Conservation (phyloP, 2,329 filamentous ascomycete genomes). For the Ophiostoma sp. region DNA sequence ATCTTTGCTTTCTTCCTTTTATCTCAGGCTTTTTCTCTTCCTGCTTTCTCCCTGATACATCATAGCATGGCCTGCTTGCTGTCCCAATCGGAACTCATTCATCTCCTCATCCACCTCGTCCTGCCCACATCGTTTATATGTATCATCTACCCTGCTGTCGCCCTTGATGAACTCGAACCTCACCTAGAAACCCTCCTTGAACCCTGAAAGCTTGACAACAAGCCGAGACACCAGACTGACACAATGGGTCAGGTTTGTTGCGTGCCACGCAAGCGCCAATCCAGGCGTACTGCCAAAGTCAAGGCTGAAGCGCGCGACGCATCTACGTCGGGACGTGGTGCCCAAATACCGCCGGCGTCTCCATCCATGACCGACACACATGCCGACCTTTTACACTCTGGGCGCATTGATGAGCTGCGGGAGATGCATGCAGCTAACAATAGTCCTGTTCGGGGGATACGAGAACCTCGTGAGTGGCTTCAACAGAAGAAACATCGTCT, state of each 20-base stretch:
- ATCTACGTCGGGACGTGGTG: background rate
- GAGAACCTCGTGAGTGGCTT: background rate
- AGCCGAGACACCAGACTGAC: background rate
- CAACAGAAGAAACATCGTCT: slow-evolving; percentile 2
- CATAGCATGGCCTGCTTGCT: background rate
- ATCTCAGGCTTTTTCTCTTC: background rate
- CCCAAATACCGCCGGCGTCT: background rate
- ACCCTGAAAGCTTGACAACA: background rate
- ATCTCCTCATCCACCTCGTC: background rate
- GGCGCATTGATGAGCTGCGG: background rate
- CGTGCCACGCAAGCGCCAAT: background rate
- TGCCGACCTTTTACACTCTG: background rate
- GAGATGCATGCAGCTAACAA: background rate
- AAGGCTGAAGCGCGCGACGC: slow-evolving; percentile 10
- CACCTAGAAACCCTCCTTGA: background rate
- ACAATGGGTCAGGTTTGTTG: slow-evolving; percentile 16
- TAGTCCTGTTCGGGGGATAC: background rate
- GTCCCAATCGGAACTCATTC: background rate
- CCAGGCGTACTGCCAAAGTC: slow-evolving; percentile 10
- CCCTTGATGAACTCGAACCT: background rate
- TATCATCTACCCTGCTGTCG: background rate
- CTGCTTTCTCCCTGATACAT: background rate
- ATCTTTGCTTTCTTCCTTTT: background rate
- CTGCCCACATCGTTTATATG: background rate
- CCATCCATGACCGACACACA: background rate